phyloP scores from a whole-genome alignment of 331 rosid species.

The Pyracantha coccinea region DNA sequence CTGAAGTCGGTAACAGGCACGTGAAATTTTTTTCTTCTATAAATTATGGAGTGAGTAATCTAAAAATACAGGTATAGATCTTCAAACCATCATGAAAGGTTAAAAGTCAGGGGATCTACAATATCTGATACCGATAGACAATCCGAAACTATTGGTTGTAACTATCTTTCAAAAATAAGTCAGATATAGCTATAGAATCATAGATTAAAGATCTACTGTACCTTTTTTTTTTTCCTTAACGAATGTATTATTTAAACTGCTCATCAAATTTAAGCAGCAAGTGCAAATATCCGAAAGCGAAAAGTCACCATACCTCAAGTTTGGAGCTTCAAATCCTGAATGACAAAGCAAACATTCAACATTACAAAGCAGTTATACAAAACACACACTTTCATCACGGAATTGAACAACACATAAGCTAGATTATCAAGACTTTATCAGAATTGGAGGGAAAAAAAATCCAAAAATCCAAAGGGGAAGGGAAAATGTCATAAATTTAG shows the following conservation, averaged over 20 bases:
- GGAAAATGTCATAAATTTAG: neutral
- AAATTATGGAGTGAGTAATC: no score
- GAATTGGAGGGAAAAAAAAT: no score
- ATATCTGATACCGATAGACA: neutral
- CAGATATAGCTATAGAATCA: no score
- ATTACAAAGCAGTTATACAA: neutral
- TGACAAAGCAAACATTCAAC: neutral
- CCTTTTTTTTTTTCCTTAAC: neutral
- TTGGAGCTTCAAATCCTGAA: conserved; percentile 28
- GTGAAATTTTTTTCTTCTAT: neutral
- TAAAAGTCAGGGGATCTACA: neutral
- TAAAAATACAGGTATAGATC: neutral
- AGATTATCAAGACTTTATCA: no score
- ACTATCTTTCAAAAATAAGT: neutral
- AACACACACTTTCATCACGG: no score
- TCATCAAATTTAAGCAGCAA: neutral
- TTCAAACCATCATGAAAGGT: neutral
- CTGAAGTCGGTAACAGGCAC: neutral
- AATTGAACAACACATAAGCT: neutral
- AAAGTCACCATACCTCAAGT: conserved; percentile 13
- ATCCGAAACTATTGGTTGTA: neutral
- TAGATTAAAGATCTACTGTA: neutral
- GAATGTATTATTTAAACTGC: neutral
- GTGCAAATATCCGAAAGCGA: no score
- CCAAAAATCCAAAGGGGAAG: neutral